Evolutionary conservation across 2,329 filamentous ascomycete species (phyloP).

Genomic region (Aspergillus pseudoterreus): DNA sequence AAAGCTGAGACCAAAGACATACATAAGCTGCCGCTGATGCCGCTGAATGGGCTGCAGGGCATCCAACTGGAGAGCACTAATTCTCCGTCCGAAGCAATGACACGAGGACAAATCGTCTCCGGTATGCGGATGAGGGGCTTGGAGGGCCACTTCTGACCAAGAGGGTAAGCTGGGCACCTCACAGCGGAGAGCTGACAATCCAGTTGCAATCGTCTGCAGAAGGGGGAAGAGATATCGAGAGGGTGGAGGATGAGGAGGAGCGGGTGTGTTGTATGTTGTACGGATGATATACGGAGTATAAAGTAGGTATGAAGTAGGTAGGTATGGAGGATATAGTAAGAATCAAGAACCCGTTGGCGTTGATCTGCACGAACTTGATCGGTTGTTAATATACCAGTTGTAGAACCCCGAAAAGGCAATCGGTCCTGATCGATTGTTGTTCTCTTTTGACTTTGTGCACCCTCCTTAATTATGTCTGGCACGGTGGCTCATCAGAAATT

Average conservation of each 20-base stretch:
- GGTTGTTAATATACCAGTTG: too few relatives aligned
- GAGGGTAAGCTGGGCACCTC: not conserved
- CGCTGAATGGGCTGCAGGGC: constrained; percentile 10
- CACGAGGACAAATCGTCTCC: not conserved
- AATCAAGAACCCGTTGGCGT: not conserved
- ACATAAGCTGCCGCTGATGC: constrained; percentile 19
- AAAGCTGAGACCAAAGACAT: constrained; percentile 10
- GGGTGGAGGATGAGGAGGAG: not conserved
- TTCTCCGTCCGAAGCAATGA: not conserved
- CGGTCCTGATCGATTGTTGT: not conserved
- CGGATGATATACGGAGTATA: not conserved
- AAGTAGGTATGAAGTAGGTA: not conserved
- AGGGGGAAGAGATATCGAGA: not conserved
- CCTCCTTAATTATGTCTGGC: not conserved
- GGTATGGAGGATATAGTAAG: not conserved
- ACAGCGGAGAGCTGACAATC: not conserved
- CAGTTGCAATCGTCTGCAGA: not conserved
- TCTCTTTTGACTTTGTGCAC: not conserved
- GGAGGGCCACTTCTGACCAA: not conserved
- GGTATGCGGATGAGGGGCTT: not conserved
- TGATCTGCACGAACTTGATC: not conserved
- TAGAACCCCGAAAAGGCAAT: not conserved
- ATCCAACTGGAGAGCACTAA: not conserved
- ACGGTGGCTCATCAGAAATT: not conserved
- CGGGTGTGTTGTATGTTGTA: not conserved